Conservation (phyloP, 768 basidiomycete genomes). For the Auricularia cornea region DNA sequence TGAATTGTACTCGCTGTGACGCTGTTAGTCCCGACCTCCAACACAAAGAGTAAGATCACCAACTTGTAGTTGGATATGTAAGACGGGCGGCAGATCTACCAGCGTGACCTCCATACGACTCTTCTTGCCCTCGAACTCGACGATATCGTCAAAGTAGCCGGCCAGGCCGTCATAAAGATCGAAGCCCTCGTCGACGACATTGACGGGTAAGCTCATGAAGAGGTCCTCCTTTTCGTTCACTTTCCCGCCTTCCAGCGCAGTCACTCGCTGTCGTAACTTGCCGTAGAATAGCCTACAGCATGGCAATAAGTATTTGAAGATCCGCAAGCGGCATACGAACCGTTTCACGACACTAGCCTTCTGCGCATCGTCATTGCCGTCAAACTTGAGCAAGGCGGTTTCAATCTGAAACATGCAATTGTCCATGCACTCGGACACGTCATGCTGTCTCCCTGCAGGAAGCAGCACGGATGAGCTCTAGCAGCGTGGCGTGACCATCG, state of each 20-base stretch:
- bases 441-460: constrained; percentile 79
- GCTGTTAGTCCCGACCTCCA: constrained; percentile 1
- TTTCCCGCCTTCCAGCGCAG: constrained; percentile 26
- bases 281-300: constrained; percentile 73
- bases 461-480: constrained; percentile 4
- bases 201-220: constrained; percentile 90
- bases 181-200: constrained; percentile 74
- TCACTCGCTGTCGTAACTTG: constrained; percentile 61
- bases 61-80: constrained; percentile 96
- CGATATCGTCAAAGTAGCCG: constrained; percentile 81
- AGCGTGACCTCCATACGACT: constrained; percentile 82
- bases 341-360: constrained; percentile 76
- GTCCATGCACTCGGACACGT: constrained; percentile 98
- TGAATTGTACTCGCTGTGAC: constrained; percentile 82
- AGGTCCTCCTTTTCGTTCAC: constrained; percentile 83
- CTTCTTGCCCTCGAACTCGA: constrained; percentile 81
- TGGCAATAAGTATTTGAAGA: not conserved
- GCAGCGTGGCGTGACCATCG: constrained; percentile 7
- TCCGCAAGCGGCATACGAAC: constrained; percentile 27
- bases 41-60: constrained; percentile 11
- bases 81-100: constrained; percentile 77
- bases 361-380: constrained; percentile 38
- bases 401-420: constrained; percentile 99
- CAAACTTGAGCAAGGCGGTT: constrained; percentile 75
- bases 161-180: constrained; percentile 93